Conservation (phyloP, 169 alveolate genomes). For the Eimeria maxima region DNA sequence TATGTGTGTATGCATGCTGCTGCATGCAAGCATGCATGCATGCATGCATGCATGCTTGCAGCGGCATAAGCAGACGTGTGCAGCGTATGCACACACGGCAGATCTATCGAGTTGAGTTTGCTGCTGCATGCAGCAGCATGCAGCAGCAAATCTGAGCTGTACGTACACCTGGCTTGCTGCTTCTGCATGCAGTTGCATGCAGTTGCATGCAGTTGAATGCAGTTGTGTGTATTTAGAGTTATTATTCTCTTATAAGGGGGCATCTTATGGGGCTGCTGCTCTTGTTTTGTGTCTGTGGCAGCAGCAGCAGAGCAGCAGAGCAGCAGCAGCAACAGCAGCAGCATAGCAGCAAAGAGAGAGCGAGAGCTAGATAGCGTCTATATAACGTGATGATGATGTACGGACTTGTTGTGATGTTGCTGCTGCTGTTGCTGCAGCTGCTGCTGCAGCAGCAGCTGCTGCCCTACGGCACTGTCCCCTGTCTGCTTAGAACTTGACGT, state of each 20-base stretch:
- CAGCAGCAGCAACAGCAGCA: too few relatives aligned
- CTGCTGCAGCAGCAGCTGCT: not conserved
- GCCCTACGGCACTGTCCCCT: not conserved
- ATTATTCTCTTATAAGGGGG: not conserved
- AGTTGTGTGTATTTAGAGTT: not conserved
- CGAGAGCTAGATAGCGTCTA: not conserved
- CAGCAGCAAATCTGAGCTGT: not conserved
- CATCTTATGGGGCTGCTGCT: not conserved
- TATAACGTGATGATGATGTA: not conserved
- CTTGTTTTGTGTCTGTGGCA: too few relatives aligned
- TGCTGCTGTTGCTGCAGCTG: not conserved
- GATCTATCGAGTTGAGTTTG: too few relatives aligned
- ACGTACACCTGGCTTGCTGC: not conserved
- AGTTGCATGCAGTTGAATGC: not conserved
- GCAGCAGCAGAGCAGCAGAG: too few relatives aligned
- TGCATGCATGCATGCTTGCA: conserved; percentile 43
- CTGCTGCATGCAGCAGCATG: too few relatives aligned
- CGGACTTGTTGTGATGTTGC: not conserved
- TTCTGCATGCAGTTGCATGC: conserved; percentile 20
- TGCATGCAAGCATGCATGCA: conserved; percentile 25
- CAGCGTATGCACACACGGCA: too few relatives aligned
- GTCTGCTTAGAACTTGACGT: not conserved
- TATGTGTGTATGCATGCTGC: not conserved
- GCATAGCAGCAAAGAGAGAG: not conserved
- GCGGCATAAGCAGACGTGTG: not conserved